Evolutionary conservation across 352 stramenopile species (phyloP).

Genomic region (Phytophthora multivora): DNA sequence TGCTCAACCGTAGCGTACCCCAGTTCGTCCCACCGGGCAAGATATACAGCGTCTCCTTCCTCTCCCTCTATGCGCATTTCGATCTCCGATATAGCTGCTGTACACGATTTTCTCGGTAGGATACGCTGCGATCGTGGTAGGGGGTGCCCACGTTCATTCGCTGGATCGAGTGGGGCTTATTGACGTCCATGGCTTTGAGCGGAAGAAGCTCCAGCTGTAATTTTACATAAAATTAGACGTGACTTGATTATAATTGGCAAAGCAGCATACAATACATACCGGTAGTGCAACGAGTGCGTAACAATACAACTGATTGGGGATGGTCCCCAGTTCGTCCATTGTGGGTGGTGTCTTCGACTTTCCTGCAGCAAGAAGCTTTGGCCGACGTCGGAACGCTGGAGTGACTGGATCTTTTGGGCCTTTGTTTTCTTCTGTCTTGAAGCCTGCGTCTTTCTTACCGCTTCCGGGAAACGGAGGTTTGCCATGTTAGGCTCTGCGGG

Average conservation of each 20-base stretch:
- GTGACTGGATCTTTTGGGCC: neutral
- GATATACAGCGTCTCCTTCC: neutral
- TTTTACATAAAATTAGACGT: too few species aligned
- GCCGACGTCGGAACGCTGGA: neutral
- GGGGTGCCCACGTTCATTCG: constrained; percentile 6
- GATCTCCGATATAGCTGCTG: constrained; percentile 6
- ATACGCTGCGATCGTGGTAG: neutral
- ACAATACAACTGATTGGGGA: too few species aligned
- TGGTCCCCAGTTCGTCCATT: too few species aligned
- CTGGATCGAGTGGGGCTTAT: neutral
- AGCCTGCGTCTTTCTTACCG: neutral
- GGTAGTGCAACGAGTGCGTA: too few species aligned
- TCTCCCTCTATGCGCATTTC: neutral
- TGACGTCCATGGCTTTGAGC: neutral
- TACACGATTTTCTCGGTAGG: neutral
- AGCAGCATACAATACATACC: too few species aligned
- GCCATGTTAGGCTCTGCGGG: neutral
- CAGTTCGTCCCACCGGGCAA: constrained; percentile 4
- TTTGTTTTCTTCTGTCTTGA: neutral
- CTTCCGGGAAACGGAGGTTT: neutral
- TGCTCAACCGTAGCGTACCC: neutral
- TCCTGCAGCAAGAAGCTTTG: neutral
- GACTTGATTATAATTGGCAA: too few species aligned
- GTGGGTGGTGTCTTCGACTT: neutral
- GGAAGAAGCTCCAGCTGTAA: neutral